phyloP scores from a whole-genome alignment of 495 filamentous ascomycete species.

The Oidiodendron maius region DNA sequence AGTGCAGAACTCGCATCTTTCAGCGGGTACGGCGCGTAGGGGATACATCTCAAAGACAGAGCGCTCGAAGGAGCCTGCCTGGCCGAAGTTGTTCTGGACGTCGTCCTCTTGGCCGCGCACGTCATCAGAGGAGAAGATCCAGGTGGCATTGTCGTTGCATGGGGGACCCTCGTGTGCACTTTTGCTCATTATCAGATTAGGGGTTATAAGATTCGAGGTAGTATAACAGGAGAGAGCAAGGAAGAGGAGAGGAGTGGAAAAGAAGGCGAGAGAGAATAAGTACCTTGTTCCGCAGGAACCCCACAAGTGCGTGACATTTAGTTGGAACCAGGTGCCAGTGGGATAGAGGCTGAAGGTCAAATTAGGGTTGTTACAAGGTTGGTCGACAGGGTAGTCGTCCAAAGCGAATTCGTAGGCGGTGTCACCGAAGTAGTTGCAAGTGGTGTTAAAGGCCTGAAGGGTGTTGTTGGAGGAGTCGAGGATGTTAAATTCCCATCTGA shows the following conservation, averaged over 20 bases:
- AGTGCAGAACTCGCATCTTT: conserved; percentile 18
- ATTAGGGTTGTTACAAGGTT: conserved; percentile 12
- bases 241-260: neutral
- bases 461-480: conserved; percentile 8
- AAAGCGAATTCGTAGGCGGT: conserved; percentile 12
- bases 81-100: conserved; percentile 18
- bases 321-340: neutral
- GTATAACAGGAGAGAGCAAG: neutral
- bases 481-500: conserved; percentile 16
- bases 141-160: conserved; percentile 17
- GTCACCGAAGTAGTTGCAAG: conserved; percentile 8
- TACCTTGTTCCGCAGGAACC: conserved; percentile 1
- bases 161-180: neutral
- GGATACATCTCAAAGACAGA: conserved; percentile 13
- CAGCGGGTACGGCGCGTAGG: conserved; percentile 4
- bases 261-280: neutral
- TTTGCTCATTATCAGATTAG: conserved; percentile 1
- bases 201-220: no score
- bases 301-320: conserved; percentile 17
- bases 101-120: conserved; percentile 14
- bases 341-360: conserved; percentile 18
- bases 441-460: conserved; percentile 20
- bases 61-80: conserved; percentile 5
- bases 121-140: conserved; percentile 16
- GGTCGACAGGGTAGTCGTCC: conserved; percentile 10